phyloP scores from a whole-genome alignment of 176 grass and related monocot genomes.

The Paspalum vaginatum region DNA sequence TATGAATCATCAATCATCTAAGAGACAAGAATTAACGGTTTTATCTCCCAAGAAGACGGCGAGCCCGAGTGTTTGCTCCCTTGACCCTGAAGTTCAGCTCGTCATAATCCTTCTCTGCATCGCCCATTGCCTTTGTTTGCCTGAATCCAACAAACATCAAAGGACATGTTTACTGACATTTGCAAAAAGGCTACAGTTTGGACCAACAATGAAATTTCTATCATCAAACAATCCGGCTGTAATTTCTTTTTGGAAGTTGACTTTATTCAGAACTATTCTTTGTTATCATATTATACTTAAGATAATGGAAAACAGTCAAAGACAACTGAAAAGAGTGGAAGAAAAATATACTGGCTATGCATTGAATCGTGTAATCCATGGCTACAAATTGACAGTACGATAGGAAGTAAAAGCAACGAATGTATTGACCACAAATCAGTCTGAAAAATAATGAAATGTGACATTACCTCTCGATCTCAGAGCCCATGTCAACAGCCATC shows the following conservation, averaged over 20 bases:
- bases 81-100: conserved; percentile 69
- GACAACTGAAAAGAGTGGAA: background rate
- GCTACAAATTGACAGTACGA: background rate
- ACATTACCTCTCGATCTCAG: conserved; percentile 75
- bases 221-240: background rate
- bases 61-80: conserved; percentile 60
- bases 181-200: background rate
- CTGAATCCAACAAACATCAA: conserved; percentile 52
- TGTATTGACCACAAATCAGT: background rate
- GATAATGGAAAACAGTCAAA: background rate
- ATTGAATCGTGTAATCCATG: background rate
- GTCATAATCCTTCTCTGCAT: conserved; percentile 64
- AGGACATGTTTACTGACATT: background rate
- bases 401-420: background rate
- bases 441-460: conserved; percentile 18
- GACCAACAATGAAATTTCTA: background rate
- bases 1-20: background rate
- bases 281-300: background rate
- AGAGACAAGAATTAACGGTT: conserved; percentile 20
- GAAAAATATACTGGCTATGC: background rate
- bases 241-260: background rate
- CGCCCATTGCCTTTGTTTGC: conserved; percentile 57
- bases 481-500: conserved; percentile 90
- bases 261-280: conserved; percentile 13
- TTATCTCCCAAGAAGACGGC: conserved; percentile 72